phyloP scores from a whole-genome alignment of 352 stramenopile species.

The Pythium dissimile region DNA sequence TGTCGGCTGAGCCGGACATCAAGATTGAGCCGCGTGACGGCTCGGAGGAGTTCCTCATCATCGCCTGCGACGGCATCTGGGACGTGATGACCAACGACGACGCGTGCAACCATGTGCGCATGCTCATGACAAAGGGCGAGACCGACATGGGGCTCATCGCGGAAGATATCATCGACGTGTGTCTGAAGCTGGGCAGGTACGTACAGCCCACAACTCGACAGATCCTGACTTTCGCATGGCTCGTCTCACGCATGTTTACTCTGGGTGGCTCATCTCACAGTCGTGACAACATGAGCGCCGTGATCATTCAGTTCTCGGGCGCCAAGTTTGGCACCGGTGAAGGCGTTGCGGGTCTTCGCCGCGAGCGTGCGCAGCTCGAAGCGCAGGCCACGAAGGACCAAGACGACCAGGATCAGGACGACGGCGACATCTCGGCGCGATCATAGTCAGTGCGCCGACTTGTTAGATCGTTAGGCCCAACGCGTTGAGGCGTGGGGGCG shows the following conservation, averaged over 20 bases:
- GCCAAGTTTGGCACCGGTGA: slow-evolving; percentile 61
- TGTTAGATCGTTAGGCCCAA: slow-evolving; percentile 15
- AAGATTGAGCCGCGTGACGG: slow-evolving; percentile 69
- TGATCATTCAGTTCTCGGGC: slow-evolving; percentile 73
- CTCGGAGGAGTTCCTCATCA: slow-evolving; percentile 88
- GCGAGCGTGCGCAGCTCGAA: slow-evolving; percentile 44
- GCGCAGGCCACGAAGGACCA: slow-evolving; percentile 37
- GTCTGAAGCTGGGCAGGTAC: slow-evolving; percentile 66
- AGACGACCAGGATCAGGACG: slow-evolving; percentile 19
- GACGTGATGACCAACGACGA: slow-evolving; percentile 93
- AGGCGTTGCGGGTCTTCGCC: slow-evolving; percentile 57
- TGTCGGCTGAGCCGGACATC: slow-evolving; percentile 88
- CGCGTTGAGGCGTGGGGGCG: neutral
- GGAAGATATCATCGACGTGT: slow-evolving; percentile 79
- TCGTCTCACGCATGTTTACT: neutral
- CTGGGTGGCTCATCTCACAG: slow-evolving; percentile 1
- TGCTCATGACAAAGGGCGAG: slow-evolving; percentile 70
- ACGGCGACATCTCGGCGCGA: slow-evolving; percentile 2
- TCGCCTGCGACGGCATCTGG: slow-evolving; percentile 93
- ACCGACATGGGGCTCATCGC: slow-evolving; percentile 65
- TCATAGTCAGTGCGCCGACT: neutral
- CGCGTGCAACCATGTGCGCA: slow-evolving; percentile 78
- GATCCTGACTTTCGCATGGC: slow-evolving; percentile 1
- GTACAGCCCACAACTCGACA: no score
- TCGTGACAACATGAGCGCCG: slow-evolving; percentile 84